Percentiles rank a stretch among this genome's conserved stretches.
phyloP scores from a whole-genome alignment of 257 asterid genomes.

The Ocimum tenuiflorum region DNA sequence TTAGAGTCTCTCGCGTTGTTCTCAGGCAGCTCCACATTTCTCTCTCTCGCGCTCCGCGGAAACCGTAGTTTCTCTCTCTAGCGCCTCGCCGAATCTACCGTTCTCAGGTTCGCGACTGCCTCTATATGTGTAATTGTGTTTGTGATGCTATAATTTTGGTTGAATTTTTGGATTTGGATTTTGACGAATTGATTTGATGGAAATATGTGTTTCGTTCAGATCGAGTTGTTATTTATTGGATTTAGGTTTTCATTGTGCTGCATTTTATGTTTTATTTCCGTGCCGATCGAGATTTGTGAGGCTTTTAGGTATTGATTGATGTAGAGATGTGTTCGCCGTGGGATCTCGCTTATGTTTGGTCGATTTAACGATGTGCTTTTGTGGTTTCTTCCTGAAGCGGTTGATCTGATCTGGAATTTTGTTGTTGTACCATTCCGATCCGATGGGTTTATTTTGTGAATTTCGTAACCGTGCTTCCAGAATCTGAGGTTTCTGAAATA shows the following conservation, averaged over 20 bases:
- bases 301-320: background rate
- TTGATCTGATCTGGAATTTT: slow-evolving; percentile 27
- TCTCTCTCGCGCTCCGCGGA: slow-evolving; percentile 12
- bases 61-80: slow-evolving; percentile 15
- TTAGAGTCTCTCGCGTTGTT: slow-evolving; percentile 22
- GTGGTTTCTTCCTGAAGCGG: background rate
- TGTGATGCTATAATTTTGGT: slow-evolving; percentile 10
- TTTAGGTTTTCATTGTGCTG: slow-evolving; percentile 7
- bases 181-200: background rate
- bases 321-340: background rate
- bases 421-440: slow-evolving; percentile 20
- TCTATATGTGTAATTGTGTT: background rate
- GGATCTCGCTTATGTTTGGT: slow-evolving; percentile 2
- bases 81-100: slow-evolving; percentile 18
- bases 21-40: slow-evolving; percentile 33
- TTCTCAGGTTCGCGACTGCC: slow-evolving; percentile 24
- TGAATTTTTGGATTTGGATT: slow-evolving; percentile 16
- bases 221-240: slow-evolving; percentile 17
- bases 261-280: background rate
- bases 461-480: background rate
- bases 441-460: slow-evolving; percentile 16
- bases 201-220: background rate
- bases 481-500: slow-evolving; percentile 4
- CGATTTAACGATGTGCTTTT: background rate
- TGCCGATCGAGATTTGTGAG: background rate